phyloP scores from a whole-genome alignment of 306 rosid species.

The Ochetophila trinervis region DNA sequence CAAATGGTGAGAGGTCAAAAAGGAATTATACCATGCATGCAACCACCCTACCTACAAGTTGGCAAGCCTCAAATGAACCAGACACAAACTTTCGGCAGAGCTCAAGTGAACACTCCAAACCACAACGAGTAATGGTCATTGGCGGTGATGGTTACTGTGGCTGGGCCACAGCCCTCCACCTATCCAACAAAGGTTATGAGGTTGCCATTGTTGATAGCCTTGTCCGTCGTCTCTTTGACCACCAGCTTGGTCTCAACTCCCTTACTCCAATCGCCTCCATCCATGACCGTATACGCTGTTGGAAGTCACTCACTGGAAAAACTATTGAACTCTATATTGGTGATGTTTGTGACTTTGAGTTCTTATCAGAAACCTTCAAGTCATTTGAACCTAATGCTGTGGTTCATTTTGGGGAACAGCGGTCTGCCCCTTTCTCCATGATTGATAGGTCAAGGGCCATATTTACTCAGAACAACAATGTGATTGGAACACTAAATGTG shows the following conservation, averaged over 20 bases:
- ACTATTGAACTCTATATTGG: conserved; percentile 76
- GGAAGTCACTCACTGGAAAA: conserved; percentile 88
- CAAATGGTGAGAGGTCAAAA: conserved; percentile 36
- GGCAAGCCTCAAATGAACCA: conserved; percentile 54
- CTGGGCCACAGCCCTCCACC: conserved; percentile 99
- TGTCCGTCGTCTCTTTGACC: conserved; percentile 86
- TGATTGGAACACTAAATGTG: conserved; percentile 87
- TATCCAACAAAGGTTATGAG: conserved; percentile 85
- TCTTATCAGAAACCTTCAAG: conserved; percentile 78
- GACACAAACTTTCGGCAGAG: conserved; percentile 26
- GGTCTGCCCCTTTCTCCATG: conserved; percentile 97
- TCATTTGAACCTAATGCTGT: conserved; percentile 88
- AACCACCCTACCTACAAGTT: conserved; percentile 48
- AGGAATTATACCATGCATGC: conserved; percentile 40
- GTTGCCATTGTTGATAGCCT: conserved; percentile 93
- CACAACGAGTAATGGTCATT: conserved; percentile 78
- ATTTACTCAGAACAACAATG: conserved; percentile 85
- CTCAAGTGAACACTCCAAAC: conserved; percentile 48
- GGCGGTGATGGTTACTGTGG: conserved; percentile 99
- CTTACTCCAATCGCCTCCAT: conserved; percentile 85
- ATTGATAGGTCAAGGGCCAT: conserved; percentile 94
- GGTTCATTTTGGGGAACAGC: conserved; percentile 93
- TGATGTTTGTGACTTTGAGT: conserved; percentile 91
- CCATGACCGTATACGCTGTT: conserved; percentile 66
- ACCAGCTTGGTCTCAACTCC: conserved; percentile 85